phyloP scores from a whole-genome alignment of 1,139 yeast species.

The Hyphopichia wangnamkhiaoensis region DNA sequence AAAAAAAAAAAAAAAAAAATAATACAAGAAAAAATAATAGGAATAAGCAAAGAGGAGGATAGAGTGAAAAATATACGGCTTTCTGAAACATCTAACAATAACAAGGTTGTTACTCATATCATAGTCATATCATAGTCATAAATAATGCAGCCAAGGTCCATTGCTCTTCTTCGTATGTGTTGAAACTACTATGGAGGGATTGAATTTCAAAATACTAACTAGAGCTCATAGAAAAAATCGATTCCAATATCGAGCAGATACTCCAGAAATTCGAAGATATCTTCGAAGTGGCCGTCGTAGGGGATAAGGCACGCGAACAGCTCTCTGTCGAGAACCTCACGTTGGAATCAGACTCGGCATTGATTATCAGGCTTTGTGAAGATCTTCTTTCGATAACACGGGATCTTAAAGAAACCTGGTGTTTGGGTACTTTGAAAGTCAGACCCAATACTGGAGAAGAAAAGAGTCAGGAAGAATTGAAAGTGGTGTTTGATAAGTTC shows the following conservation, averaged over 20 bases:
- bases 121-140: too few species aligned
- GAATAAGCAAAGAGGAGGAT: too few species aligned
- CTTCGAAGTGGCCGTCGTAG: slow-evolving; percentile 43
- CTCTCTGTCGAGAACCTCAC: slow-evolving; percentile 57
- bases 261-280: slow-evolving; percentile 46
- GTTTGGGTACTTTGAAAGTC: slow-evolving; percentile 52
- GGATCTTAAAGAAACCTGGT: slow-evolving; percentile 56
- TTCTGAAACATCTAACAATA: too few species aligned
- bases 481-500: slow-evolving; percentile 37
- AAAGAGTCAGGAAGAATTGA: slow-evolving; percentile 22
- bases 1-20: neutral
- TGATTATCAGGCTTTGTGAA: slow-evolving; percentile 53
- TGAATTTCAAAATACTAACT: neutral
- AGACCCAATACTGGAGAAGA: slow-evolving; percentile 17
- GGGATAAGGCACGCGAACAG: slow-evolving; percentile 51
- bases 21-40: neutral
- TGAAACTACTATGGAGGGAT: neutral
- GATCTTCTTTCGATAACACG: slow-evolving; percentile 52
- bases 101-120: too few species aligned
- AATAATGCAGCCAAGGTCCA: slow-evolving; percentile 51
- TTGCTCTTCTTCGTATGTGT: slow-evolving; percentile 44
- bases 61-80: too few species aligned
- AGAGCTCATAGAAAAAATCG: slow-evolving; percentile 35
- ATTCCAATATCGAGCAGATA: slow-evolving; percentile 42
- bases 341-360: slow-evolving; percentile 54